phyloP scores from a whole-genome alignment of 2,329 filamentous ascomycete genomes.

The Fusarium sp. region DNA sequence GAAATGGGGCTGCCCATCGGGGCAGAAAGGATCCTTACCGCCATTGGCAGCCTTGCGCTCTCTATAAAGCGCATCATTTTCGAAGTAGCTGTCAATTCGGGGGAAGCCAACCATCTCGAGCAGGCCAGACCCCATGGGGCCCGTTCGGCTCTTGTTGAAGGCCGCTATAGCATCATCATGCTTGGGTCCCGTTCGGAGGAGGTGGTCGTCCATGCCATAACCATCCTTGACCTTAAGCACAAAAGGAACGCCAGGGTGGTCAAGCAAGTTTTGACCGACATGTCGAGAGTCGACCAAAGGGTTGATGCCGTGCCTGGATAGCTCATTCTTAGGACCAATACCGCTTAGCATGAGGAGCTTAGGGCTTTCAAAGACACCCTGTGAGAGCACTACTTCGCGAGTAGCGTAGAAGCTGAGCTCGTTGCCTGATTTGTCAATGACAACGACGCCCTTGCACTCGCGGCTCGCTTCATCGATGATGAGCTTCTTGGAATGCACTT shows the following conservation, averaged over 20 bases:
- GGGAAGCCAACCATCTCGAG: constrained; percentile 66
- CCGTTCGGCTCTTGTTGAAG: constrained; percentile 49
- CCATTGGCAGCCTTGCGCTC: constrained; percentile 55
- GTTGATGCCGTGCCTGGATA: constrained; percentile 63
- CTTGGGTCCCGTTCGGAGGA: constrained; percentile 49
- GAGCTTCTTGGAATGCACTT: constrained; percentile 62
- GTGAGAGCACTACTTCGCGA: constrained; percentile 60
- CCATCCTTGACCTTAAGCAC: constrained; percentile 50
- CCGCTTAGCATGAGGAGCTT: constrained; percentile 74
- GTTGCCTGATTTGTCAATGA: constrained; percentile 49
- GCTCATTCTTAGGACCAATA: constrained; percentile 65
- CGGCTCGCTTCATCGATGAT: constrained; percentile 56
- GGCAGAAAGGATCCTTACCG: constrained; percentile 64
- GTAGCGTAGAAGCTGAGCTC: constrained; percentile 59
- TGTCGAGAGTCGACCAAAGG: constrained; percentile 64
- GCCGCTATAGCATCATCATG: constrained; percentile 12
- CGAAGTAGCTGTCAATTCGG: constrained; percentile 64
- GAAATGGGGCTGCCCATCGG: constrained; percentile 69
- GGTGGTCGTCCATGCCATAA: constrained; percentile 53
- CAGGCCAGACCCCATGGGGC: constrained; percentile 54
- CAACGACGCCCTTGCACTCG: constrained; percentile 58
- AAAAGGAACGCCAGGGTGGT: constrained; percentile 54
- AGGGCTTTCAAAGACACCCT: constrained; percentile 70
- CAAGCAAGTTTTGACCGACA: constrained; percentile 72
- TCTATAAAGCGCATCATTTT: constrained; percentile 60